Conservation (phyloP, 2,329 filamentous ascomycete genomes). For the Botrytis sinoallii region DNA sequence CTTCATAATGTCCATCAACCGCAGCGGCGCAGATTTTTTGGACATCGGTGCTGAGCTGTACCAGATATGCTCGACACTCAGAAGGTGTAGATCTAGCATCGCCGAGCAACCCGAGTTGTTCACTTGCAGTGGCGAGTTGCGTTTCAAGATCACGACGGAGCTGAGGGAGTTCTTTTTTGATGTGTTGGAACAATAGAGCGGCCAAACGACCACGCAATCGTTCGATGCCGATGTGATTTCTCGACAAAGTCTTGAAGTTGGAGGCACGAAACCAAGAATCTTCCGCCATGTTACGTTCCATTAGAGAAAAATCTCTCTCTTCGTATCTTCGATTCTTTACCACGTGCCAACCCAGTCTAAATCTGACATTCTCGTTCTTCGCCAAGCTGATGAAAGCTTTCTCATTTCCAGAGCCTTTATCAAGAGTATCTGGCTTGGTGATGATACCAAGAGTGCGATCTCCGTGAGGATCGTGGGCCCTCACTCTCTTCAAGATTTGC, state of each 20-base stretch:
- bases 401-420: slow-evolving; percentile 40
- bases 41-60: slow-evolving; percentile 34
- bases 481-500: slow-evolving; percentile 40
- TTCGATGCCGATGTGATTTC: slow-evolving; percentile 32
- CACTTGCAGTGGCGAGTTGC: slow-evolving; percentile 8
- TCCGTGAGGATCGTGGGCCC: slow-evolving; percentile 38
- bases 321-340: slow-evolving; percentile 46
- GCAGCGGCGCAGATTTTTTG: slow-evolving; percentile 36
- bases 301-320: slow-evolving; percentile 35
- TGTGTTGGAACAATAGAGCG: slow-evolving; percentile 35
- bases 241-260: slow-evolving; percentile 32
- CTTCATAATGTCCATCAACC: slow-evolving; percentile 38
- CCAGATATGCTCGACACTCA: slow-evolving; percentile 33
- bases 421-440: slow-evolving; percentile 46
- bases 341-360: slow-evolving; percentile 50
- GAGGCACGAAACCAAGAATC: slow-evolving; percentile 30
- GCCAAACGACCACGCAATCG: slow-evolving; percentile 30
- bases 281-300: slow-evolving; percentile 29
- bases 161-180: slow-evolving; percentile 36
- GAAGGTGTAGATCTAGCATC: slow-evolving; percentile 21
- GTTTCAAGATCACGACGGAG: slow-evolving; percentile 29
- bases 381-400: slow-evolving; percentile 39
- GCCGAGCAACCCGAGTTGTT: slow-evolving; percentile 22
- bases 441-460: slow-evolving; percentile 45
- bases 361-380: slow-evolving; percentile 42